These are phyloP conservation scores for Plasmodium cynomolgi DNA, from an alignment of 169 alveolate genomes.

Conservation along the genomic window DNA sequence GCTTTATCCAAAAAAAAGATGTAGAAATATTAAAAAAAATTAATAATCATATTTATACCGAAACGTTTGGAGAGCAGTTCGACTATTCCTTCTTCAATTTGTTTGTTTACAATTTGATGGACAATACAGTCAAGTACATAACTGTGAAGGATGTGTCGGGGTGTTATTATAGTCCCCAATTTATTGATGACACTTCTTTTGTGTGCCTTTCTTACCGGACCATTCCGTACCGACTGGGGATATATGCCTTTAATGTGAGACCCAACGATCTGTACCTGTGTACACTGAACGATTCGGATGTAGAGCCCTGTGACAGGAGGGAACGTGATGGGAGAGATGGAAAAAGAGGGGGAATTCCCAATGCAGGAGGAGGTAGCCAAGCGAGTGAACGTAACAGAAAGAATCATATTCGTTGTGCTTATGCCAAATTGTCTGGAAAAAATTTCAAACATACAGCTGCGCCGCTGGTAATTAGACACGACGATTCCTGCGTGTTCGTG, in stretches of 20 bases:
- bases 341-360: background rate
- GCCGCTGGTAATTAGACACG: conserved; percentile 26
- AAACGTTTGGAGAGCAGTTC: conserved; percentile 70
- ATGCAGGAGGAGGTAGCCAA: background rate
- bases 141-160: conserved; percentile 33
- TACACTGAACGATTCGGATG: conserved; percentile 25
- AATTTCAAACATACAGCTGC: conserved; percentile 41
- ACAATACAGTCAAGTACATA: conserved; percentile 41
- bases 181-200: conserved; percentile 73
- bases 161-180: conserved; percentile 63
- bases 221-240: conserved; percentile 50
- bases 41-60: conserved; percentile 49
- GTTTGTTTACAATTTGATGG: conserved; percentile 53
- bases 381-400: background rate
- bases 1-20: background rate
- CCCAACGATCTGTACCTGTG: conserved; percentile 52
- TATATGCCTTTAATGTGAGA: conserved; percentile 51
- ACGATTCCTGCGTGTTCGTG: conserved; percentile 13
- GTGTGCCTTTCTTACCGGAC: conserved; percentile 55
- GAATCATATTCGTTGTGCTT: conserved; percentile 41
- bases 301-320: background rate
- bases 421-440: conserved; percentile 32
- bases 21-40: conserved; percentile 28
- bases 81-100: conserved; percentile 57
- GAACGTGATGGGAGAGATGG: background rate